These are phyloP conservation scores for Fusarium abutilonis DNA, from an alignment of 2,329 filamentous ascomycete genomes.

Conservation along the genomic window DNA sequence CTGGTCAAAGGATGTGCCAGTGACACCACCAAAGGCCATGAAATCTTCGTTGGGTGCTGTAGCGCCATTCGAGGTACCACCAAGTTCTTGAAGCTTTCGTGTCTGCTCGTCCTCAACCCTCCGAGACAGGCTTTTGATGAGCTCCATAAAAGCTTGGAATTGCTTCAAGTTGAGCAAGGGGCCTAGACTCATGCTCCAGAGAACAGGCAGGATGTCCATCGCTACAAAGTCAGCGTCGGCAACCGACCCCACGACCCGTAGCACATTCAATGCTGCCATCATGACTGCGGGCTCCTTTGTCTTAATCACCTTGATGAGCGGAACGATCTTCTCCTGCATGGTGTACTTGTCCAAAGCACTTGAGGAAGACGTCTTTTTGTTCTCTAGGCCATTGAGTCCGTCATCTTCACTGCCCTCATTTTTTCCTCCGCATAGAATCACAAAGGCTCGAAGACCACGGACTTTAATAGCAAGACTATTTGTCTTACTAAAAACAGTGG, in stretches of 20 bases:
- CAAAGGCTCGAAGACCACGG: conserved; percentile 87
- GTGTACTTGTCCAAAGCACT: conserved; percentile 96
- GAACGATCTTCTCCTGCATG: conserved; percentile 96
- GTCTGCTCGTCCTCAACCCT: conserved; percentile 90
- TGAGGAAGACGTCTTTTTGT: conserved; percentile 71
- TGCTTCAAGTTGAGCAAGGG: conserved; percentile 87
- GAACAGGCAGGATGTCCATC: conserved; percentile 85
- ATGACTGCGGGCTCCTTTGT: conserved; percentile 98
- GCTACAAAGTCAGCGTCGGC: conserved; percentile 93
- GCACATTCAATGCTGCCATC: conserved; percentile 88
- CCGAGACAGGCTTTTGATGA: conserved; percentile 82
- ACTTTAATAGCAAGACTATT: conserved; percentile 96
- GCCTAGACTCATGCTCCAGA: conserved; percentile 93
- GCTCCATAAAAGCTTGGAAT: conserved; percentile 88
- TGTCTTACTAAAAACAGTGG: conserved; percentile 89
- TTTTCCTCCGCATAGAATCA: conserved; percentile 85
- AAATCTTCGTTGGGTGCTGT: conserved; percentile 70
- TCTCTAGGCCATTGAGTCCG: conserved; percentile 79
- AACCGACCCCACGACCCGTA: conserved; percentile 81
- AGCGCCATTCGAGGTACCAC: conserved; percentile 64
- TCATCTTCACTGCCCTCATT: conserved; percentile 64
- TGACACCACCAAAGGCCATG: conserved; percentile 75
- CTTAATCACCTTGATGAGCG: conserved; percentile 90
- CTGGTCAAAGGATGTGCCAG: conserved; percentile 66
- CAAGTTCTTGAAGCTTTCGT: conserved; percentile 86